Base-by-base conservation (phyloP, 768 basidiomycete genomes). In the Omphalotus guepiniiformis region DNA sequence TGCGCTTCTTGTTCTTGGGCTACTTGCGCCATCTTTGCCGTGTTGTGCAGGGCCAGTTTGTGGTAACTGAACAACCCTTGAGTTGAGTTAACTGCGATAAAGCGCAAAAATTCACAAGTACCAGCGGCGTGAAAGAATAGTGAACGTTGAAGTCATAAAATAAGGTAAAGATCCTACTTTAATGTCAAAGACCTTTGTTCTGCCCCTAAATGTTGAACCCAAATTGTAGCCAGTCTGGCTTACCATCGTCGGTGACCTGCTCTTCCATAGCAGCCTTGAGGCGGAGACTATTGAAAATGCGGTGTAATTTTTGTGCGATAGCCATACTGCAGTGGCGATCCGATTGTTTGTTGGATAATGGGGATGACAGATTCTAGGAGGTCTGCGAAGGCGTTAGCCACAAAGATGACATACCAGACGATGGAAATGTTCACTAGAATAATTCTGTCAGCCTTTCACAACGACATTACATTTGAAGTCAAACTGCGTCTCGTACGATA, bases 271-370 rank as follows among this genome's bases (percentile, higher is more conserved):
- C 15, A 55, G 35, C 30, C 21, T 41, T 37, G 59, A 51, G 73
- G 80, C 1, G 79, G 76, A 0, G 92, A 83, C 0, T 83, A 76
- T 19, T 93, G 89, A 52, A 98, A 98, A 62, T 99, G 96, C 0
- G 96, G 96, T 0, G 96, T 97, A 44, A 99, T 83, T 68, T 99
- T 99, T 2, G 96, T 99, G 26, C 95, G 82, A 63, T 99, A 99
- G 42, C 76, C 80, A 62, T 95, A 97, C 45, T 94, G 82, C 40
- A 89, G 71, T 0, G 95, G 96, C 0, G 90, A 93, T n/a, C 81
- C 78, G 6, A 93, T 82, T 0, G 93, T 96, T 0, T 82, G 66
- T 30, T 76, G 74, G 16, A 93, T 81, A 0, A 63, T 43, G 6
- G 95, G 93, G 1, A 95, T 67, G 0, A 70, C 63, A 0, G 74